phyloP scores from a whole-genome alignment of 345 rosid species.

The Eucalyptus cloeziana region DNA sequence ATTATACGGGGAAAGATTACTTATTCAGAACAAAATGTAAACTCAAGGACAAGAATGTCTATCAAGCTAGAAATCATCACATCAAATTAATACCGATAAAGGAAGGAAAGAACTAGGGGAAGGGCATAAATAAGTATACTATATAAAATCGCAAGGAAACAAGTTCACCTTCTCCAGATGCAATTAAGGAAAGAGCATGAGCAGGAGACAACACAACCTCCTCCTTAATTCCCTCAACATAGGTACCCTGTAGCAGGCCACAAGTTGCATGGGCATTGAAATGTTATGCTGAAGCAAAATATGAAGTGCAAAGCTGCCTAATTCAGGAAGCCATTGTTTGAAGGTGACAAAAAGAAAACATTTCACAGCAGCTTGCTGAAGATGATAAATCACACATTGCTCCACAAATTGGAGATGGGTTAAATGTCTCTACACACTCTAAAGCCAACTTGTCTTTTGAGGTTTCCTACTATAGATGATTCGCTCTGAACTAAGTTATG shows the following conservation, averaged over 20 bases:
- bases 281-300: background rate
- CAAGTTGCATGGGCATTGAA: background rate
- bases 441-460: background rate
- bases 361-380: background rate
- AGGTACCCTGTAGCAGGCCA: slow-evolving; percentile 50
- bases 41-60: background rate
- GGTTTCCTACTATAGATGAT: background rate
- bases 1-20: background rate
- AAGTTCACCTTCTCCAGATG: slow-evolving; percentile 82
- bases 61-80: background rate
- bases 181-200: slow-evolving; percentile 93
- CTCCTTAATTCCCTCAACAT: slow-evolving; percentile 85
- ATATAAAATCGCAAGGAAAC: background rate
- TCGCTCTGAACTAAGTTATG: background rate
- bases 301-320: background rate
- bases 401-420: background rate
- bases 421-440: background rate
- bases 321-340: background rate
- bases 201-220: slow-evolving; percentile 98
- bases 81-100: background rate
- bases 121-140: background rate
- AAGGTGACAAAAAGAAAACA: background rate
- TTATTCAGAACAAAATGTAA: background rate
- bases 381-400: background rate
- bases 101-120: background rate